Evolutionary conservation across 106 monocot genomes (phyloP).

Genomic region (Alisma plantagoaquatica): DNA sequence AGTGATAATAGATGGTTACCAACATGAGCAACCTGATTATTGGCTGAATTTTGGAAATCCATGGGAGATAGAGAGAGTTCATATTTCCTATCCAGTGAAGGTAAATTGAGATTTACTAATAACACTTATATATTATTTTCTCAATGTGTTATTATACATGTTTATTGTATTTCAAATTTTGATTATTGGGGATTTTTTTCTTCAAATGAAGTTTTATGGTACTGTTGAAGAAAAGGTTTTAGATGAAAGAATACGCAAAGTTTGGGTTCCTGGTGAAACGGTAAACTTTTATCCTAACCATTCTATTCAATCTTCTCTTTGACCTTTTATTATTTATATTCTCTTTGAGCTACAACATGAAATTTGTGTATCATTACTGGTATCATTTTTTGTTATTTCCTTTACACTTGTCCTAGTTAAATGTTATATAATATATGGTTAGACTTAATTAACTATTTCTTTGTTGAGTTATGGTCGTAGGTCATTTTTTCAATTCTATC

Average conservation of each 20-base stretch:
- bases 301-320: neutral
- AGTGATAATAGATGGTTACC: conserved; percentile 29
- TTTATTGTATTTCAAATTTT: too few relatives aligned
- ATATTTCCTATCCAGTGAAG: conserved; percentile 34
- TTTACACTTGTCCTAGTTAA: too few relatives aligned
- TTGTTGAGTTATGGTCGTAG: too few relatives aligned
- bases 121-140: too few relatives aligned
- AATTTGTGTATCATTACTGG: neutral
- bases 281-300: too few relatives aligned
- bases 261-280: conserved; percentile 31
- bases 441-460: too few relatives aligned
- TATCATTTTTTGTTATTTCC: too few relatives aligned
- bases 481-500: too few relatives aligned
- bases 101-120: too few relatives aligned
- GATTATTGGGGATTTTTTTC: too few relatives aligned
- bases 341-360: neutral
- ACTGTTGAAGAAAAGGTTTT: conserved; percentile 24
- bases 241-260: conserved; percentile 10
- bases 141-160: too few relatives aligned
- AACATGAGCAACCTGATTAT: conserved; percentile 36
- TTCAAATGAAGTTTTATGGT: conserved; percentile 36
- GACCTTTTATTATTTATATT: neutral
- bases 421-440: too few relatives aligned
- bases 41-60: conserved; percentile 44
- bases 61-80: conserved; percentile 35